phyloP scores from a whole-genome alignment of 805 yeast species.

The Scheffersomyces spartinae region DNA sequence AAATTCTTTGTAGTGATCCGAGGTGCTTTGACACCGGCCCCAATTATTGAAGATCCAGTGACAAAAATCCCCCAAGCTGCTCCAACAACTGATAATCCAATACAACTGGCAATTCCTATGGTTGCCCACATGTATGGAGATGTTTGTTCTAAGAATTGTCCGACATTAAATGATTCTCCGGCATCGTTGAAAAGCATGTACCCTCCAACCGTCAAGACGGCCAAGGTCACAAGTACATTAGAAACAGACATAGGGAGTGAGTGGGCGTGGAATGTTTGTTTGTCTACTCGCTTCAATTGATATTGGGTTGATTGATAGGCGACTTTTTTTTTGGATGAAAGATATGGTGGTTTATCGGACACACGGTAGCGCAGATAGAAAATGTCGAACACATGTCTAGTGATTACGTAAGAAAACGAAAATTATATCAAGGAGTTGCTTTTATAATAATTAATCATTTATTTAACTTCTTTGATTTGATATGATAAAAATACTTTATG shows the following conservation, averaged over 20 bases:
- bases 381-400: too few species aligned
- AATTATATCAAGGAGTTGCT: too few species aligned
- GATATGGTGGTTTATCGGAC: too few species aligned
- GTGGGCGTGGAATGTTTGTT: too few species aligned
- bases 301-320: too few species aligned
- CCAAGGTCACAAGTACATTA: constrained; percentile 16
- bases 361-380: too few species aligned
- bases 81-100: constrained; percentile 90
- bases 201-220: constrained; percentile 32
- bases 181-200: constrained; percentile 79
- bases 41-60: constrained; percentile 88
- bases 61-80: constrained; percentile 99
- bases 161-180: constrained; percentile 87
- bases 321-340: too few species aligned
- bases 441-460: too few species aligned
- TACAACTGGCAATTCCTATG: constrained; percentile 80
- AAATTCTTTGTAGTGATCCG: constrained; percentile 94
- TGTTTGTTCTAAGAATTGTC: constrained; percentile 69
- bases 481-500: too few species aligned
- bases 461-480: too few species aligned
- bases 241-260: constrained; percentile 4
- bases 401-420: too few species aligned
- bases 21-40: constrained; percentile 98
- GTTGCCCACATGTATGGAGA: constrained; percentile 98
- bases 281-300: too few species aligned